Evolutionary conservation across 805 yeast genomes (phyloP).

Genomic region (Schizosaccharomyces lindneri): DNA sequence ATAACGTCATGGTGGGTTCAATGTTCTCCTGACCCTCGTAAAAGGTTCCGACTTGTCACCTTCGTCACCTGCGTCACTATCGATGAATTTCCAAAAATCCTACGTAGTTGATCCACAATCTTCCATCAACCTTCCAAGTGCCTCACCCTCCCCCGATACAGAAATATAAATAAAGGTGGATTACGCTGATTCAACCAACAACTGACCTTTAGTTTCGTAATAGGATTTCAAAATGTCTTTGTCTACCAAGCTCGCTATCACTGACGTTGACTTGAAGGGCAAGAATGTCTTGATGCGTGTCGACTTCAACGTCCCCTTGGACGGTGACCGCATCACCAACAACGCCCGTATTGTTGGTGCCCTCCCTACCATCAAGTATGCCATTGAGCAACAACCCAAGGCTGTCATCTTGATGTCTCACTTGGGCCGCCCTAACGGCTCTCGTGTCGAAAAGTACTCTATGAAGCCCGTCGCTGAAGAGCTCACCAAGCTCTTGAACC

Average conservation of each 20-base stretch:
- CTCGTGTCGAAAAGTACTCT: constrained; percentile 61
- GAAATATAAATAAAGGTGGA: not conserved
- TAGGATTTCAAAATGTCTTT: constrained; percentile 25
- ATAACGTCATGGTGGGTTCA: too few relatives aligned
- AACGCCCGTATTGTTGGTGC: constrained; percentile 99
- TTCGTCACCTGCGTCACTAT: too few relatives aligned
- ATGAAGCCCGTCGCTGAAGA: constrained; percentile 83
- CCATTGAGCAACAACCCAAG: constrained; percentile 67
- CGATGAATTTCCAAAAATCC: too few relatives aligned
- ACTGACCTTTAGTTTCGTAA: not conserved
- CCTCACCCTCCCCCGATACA: not conserved
- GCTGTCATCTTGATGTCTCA: constrained; percentile 85
- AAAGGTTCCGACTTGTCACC: too few relatives aligned
- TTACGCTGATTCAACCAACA: not conserved
- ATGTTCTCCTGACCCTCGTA: too few relatives aligned
- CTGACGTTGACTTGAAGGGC: constrained; percentile 63
- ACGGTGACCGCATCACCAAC: constrained; percentile 91
- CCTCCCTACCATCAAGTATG: constrained; percentile 91
- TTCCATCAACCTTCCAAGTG: not conserved
- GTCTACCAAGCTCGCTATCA: constrained; percentile 76
- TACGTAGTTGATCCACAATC: not conserved
- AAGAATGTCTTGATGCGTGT: constrained; percentile 98
- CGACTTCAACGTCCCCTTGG: constrained; percentile 34
- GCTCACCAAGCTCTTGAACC: constrained; percentile 49
- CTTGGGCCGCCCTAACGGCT: constrained; percentile 98